A percentile compares a stretch with the other conserved stretches of the same genome.
These are phyloP conservation scores for Scheffersomyces coipomensis DNA, from an alignment of 805 yeast genomes.

Conservation along the genomic window DNA sequence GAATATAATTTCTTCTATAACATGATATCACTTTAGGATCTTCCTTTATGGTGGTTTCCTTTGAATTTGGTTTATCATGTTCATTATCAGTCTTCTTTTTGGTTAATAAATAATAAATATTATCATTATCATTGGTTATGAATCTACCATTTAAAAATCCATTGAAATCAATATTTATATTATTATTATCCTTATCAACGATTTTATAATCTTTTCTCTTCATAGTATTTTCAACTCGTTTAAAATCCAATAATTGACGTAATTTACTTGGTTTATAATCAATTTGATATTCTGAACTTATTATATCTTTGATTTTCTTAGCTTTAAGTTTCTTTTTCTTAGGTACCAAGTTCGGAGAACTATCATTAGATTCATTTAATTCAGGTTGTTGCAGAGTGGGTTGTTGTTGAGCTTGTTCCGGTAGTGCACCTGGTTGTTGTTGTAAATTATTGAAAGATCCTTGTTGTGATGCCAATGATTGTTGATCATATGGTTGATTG, in stretches of 20 bases:
- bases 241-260: conserved; percentile 27
- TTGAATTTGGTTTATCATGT: not conserved
- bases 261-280: conserved; percentile 27
- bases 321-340: conserved; percentile 8
- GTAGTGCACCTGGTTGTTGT: not conserved
- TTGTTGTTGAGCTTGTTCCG: not conserved
- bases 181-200: conserved; percentile 27
- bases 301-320: conserved; percentile 8
- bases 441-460: too few relatives aligned
- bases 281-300: conserved; percentile 16
- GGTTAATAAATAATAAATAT: conserved; percentile 27
- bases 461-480: too few relatives aligned
- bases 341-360: conserved; percentile 1
- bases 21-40: conserved; percentile 43
- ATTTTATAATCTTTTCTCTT: conserved; percentile 19
- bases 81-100: conserved; percentile 7
- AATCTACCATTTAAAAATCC: conserved; percentile 45
- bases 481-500: conserved; percentile 1
- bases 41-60: conserved; percentile 3
- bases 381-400: not conserved
- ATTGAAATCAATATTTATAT: conserved; percentile 20
- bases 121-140: conserved; percentile 39
- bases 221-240: conserved; percentile 10
- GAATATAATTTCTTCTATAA: conserved; percentile 44
- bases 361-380: not conserved